phyloP scores from a whole-genome alignment of 805 yeast genomes.

The Grigorovia humatica region DNA sequence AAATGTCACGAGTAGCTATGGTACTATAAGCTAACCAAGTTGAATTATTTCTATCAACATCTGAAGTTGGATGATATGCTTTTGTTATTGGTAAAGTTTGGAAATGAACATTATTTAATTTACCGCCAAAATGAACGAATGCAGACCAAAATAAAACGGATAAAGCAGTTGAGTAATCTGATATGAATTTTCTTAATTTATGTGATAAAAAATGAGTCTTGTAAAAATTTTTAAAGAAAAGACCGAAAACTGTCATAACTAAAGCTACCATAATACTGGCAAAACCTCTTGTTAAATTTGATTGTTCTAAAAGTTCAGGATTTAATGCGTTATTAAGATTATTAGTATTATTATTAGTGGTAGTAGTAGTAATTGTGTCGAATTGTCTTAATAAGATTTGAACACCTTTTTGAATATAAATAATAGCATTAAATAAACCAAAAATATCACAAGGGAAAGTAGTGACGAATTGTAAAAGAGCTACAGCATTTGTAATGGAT shows the following conservation, averaged over 20 bases:
- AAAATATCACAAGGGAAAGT: conserved; percentile 84
- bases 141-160: conserved; percentile 86
- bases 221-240: conserved; percentile 42
- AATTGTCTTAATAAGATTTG: conserved; percentile 73
- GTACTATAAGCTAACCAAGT: conserved; percentile 34
- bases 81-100: conserved; percentile 57
- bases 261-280: conserved; percentile 67
- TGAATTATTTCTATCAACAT: conserved; percentile 13
- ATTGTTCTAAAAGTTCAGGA: not conserved
- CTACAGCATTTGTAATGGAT: conserved; percentile 59
- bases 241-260: conserved; percentile 68
- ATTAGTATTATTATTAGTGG: not conserved
- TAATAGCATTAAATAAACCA: conserved; percentile 82
- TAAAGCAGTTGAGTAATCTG: conserved; percentile 80
- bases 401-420: conserved; percentile 84
- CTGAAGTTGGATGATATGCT: conserved; percentile 65
- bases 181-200: conserved; percentile 53
- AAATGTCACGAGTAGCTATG: conserved; percentile 56
- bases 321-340: not conserved
- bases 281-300: conserved; percentile 44
- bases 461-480: conserved; percentile 60
- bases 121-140: conserved; percentile 84
- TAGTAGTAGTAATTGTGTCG: conserved; percentile 5
- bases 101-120: conserved; percentile 45
- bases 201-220: conserved; percentile 53